Base-by-base conservation (phyloP, 164 flowering plant genomes). In the Aristolochia californica region DNA sequence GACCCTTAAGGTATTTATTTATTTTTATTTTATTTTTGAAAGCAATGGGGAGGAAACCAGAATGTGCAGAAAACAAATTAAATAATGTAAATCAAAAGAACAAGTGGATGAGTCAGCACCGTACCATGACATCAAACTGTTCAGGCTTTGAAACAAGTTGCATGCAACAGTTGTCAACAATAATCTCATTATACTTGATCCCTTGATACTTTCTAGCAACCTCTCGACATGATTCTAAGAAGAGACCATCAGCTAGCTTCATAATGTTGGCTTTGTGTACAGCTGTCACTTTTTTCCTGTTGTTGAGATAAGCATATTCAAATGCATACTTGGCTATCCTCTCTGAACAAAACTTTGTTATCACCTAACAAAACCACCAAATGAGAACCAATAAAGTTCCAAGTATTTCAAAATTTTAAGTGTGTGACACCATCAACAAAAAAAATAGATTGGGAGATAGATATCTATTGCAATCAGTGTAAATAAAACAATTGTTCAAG, bases 211-310 rank as follows among this genome's bases (percentile, higher is more conserved):
- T 80, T 34, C 73, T 72, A 13, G 98, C 96, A 60, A 91, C 71
- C 70, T 91, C 96, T 12, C 96, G 80, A 24, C 98, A 88, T 2
- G 98, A 91, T 72, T 91, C 98, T 47, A 91, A 66, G 65, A 91
- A 91, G 20, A 91, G 78, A 15, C 98, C 96, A 74, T 88, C 97
- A 13, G 97, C 96, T 61, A 91, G 88, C 65, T 91, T 91, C 97
- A 91, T 91, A 45, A 91, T 88, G 76, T 91, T 91, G 47, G 98
- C 98, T 72, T 91, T 88, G 76, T 91, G 96, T 70, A 91, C 98
- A 44, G 96, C 98, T 17, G 96, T 91, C 58, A 90, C 96, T 55
- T 59, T 85, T 83, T 81, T 90, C 56, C 97, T 72, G 76, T 90
- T 87, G 86, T 91, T 87, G 34, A 87, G 69, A 65, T 87, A 84